Evolutionary conservation across 345 rosid species (phyloP), one percentile per base, ranked within the genome.

Genomic region (Ceriops zippeliana): DNA sequence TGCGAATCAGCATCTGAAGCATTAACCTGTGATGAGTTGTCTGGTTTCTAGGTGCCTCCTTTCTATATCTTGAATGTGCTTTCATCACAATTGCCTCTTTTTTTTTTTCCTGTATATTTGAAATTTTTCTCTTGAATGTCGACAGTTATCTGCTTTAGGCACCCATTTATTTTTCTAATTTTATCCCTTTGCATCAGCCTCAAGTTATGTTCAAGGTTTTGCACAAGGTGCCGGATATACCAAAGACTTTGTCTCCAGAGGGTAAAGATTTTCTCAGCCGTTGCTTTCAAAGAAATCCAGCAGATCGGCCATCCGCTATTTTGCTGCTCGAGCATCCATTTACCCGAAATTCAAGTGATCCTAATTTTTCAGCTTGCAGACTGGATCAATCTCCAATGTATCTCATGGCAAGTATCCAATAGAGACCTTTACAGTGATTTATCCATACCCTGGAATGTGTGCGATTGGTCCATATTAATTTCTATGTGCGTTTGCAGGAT

Each of bases 181-280:
- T 0, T 60, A 60, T 76, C 70, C 13, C n/a, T 31, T 26, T 72
- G 47, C 52, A 51, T 69, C 87, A 89, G 95, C 86, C 87, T 73
- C 79, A 67, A 66, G 95, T 88, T 7, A 82, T 86, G 91, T 89
- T 85, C 86, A 85, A 86, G 80, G 84, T 84, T 53, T 62, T 89
- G 75, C 58, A 79, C 73, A 62, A 53, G 67, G 58, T 69, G 70
- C 95, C 91, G 5, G 70, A 81, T 20, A 77, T 89, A 58, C 95
- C 95, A n/a, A 82, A 85, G 61, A 69, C 72, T 5, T 72, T 89
- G 69, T 86, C 91, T 46, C 65, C 79, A 1, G 85, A 81, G 62
- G 91, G 85, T 34, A 89, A 81, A 82, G 85, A 89, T 75, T 89
- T 89, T 73, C 91, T 89, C 56, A 65, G 34, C 8, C 27, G 75